Evolutionary conservation across 805 yeast species (phyloP), one percentile per base, ranked within the genome.

Genomic region (Isabelozyma rhagii): DNA sequence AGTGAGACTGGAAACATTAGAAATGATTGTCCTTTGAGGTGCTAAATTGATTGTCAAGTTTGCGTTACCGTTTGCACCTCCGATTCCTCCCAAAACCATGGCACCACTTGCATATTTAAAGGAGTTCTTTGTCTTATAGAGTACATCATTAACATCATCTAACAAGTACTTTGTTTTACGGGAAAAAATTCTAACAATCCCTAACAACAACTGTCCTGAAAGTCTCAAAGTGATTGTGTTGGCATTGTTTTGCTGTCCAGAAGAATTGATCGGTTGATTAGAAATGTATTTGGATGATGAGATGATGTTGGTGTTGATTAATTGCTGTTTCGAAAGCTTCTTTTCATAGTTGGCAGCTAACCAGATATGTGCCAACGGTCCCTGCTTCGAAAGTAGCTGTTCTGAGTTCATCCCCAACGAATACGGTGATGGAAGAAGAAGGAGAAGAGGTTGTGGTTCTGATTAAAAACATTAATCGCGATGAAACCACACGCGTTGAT

Each of bases 291-390:
- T 56, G 8, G 78, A 67, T 1, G 77, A 85, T 51, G 83, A 79
- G 11, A 79, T 63, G 50, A 92, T 84, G 57, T 87, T 81, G 11
- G 97, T 85, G 57, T 80, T 84, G 45, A 89, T 72, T 43, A 85
- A 74, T 61, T 88, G 93, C 47, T 81, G 82, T 58, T 86, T 85
- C 41, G 91, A 78, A 34, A 89, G 78, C 56, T 84, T 85, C 58
- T 83, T 82, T 57, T 91, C 96, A 68, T 91, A 78, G 62, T 89
- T 91, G 17, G 97, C 93, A 8, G 97, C 97, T 44, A 91, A 75
- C 97, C 97, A 91, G 8, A 90, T 91, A 55, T 85, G 88, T 2
- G 96, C 96, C 52, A 91, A 72, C 1, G 96, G 96, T 2, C 96
- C 96, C 61, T 84, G 84, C 52, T 81, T 84, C 2, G 88, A 75